Evolutionary conservation across 305 asterid genomes (phyloP), one percentile per base, ranked within the genome.

Genomic region (Rubia balearica): DNA sequence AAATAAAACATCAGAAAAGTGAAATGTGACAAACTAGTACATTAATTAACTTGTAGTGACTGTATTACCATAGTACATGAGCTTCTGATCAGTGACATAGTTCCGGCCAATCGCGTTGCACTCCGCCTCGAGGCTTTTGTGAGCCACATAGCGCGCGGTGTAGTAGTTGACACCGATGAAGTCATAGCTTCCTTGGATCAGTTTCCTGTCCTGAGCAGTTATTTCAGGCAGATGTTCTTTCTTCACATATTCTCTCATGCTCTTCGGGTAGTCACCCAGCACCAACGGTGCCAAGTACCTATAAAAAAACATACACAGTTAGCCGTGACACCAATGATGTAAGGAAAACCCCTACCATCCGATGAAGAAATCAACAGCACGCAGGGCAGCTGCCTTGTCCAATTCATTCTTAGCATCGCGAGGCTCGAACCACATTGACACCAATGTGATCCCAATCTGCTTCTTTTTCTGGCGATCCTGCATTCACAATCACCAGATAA

Each of bases 371-470:
- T 77, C 81, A 7, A 71, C 40, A 40, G 79, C 74, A 7, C 81
- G 48, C 40, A 12, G 8, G 8, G 77, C 64, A 71, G 76, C 79
- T 2, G 72, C 66, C 43, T 33, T 42, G n/a, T 72, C 76, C 1
- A 49, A 41, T 2, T 67, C 57, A 38, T 38, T 42, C 8, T 69
- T 61, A 5, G 68, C 33, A n/a, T 60, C 8, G 8, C 63, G 56
- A 8, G 84, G 80, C 22, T 70, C 80, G 8, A 72, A 68, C 76
- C 78, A 81, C 38, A 42, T 62, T 2, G 79, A 62, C 24, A 53
- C 61, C n/a, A 70, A 33, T 5, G 79, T 63, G 13, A 78, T 67
- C 21, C 61, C 76, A 33, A 71, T 71, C 16, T 30, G 30, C 40
- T 62, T 62, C 22, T 41, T 55, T 12, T 73, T 64, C 7, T 40